phyloP scores from a whole-genome alignment of 805 yeast genomes.

The Pichia cephalocereana region DNA sequence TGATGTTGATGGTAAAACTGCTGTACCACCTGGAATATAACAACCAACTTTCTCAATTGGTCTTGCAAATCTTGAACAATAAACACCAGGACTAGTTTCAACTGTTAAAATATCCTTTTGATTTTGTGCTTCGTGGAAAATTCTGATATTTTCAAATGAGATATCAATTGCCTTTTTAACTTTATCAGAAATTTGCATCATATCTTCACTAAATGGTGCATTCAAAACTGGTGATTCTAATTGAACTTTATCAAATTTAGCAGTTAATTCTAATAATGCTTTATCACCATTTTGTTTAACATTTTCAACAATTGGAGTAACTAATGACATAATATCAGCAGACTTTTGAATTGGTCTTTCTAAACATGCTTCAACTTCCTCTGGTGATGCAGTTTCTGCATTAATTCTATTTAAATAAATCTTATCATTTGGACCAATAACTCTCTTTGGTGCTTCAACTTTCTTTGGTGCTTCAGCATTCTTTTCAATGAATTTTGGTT shows the following conservation, averaged over 20 bases:
- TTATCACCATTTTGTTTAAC: constrained; percentile 75
- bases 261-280: constrained; percentile 83
- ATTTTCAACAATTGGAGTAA: constrained; percentile 76
- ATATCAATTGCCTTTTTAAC: constrained; percentile 81
- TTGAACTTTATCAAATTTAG: constrained; percentile 80
- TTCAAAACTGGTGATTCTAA: constrained; percentile 62
- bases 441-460: constrained; percentile 11
- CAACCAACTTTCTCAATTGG: constrained; percentile 93
- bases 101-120: constrained; percentile 66
- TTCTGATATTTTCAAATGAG: constrained; percentile 78
- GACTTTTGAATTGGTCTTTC: constrained; percentile 95
- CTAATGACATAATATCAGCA: constrained; percentile 85
- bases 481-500: constrained; percentile 51
- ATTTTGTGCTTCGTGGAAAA: constrained; percentile 90
- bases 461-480: constrained; percentile 3
- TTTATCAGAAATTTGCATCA: constrained; percentile 63
- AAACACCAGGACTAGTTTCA: constrained; percentile 91
- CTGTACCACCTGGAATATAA: constrained; percentile 98
- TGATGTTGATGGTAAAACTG: constrained; percentile 95
- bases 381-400: constrained; percentile 30
- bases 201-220: constrained; percentile 81
- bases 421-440: constrained; percentile 25
- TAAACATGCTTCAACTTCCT: constrained; percentile 52
- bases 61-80: constrained; percentile 89
- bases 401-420: constrained; percentile 45